phyloP scores from a whole-genome alignment of 179 eudicot genomes.

The Spergularia azorica region DNA sequence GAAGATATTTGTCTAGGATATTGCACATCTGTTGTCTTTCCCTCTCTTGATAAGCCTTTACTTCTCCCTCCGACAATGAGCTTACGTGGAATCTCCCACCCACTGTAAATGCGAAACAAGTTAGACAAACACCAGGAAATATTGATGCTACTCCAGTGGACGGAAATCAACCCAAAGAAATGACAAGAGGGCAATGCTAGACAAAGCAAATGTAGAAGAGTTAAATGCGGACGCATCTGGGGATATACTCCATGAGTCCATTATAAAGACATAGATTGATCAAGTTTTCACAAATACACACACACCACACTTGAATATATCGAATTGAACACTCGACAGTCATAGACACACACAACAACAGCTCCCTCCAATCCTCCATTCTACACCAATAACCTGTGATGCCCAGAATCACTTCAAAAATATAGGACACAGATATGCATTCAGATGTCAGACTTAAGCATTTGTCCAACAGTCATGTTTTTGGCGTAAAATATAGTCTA shows the following conservation, averaged over 20 bases:
- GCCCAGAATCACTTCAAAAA: too few species aligned
- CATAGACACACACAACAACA: neutral
- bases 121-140: neutral
- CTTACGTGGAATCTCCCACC: slow-evolving; percentile 55
- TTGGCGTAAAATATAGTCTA: too few species aligned
- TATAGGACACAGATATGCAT: too few species aligned
- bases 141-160: neutral
- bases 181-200: too few species aligned
- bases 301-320: neutral
- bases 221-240: too few species aligned
- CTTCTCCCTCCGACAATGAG: slow-evolving; percentile 48
- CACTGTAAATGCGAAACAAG: slow-evolving; percentile 42
- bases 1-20: slow-evolving; percentile 48
- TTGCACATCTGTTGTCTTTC: slow-evolving; percentile 61
- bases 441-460: too few species aligned
- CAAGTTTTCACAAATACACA: neutral
- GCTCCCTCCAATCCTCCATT: neutral
- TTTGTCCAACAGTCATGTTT: too few species aligned
- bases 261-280: neutral
- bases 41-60: slow-evolving; percentile 39
- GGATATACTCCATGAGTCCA: neutral
- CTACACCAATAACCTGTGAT: neutral
- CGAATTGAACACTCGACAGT: neutral
- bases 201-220: too few species aligned
- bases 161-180: too few species aligned